Conservation (phyloP, 2,329 filamentous ascomycete species). For the Ophiostoma angusticollis region DNA sequence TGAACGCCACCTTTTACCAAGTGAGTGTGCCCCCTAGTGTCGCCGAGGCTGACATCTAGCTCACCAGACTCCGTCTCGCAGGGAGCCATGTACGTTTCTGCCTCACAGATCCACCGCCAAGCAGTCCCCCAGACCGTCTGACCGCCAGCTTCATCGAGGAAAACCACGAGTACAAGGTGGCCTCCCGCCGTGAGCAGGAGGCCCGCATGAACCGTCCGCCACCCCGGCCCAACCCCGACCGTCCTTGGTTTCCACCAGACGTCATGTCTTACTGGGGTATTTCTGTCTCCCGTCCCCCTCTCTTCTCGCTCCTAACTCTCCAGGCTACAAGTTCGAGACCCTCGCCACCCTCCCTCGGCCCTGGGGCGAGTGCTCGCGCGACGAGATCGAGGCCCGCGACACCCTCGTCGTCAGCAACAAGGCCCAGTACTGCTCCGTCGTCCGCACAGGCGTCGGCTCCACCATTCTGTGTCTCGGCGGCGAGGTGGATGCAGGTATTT, state of each 20-base stretch:
- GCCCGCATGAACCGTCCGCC: conserved; percentile 28
- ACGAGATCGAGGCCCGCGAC: conserved; percentile 67
- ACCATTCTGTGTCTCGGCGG: conserved; percentile 69
- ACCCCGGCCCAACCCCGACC: conserved; percentile 19
- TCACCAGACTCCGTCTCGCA: not conserved
- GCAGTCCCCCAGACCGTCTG: not conserved
- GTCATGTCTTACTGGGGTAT: conserved; percentile 89
- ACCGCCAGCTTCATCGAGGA: conserved; percentile 75
- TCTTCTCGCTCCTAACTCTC: not conserved
- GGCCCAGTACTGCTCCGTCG: conserved; percentile 90
- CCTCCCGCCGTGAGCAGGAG: conserved; percentile 46
- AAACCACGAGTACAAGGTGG: conserved; percentile 60
- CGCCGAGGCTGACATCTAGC: not conserved
- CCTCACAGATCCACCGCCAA: too few species aligned
- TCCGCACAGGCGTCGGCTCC: conserved; percentile 73
- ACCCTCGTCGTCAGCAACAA: conserved; percentile 69
- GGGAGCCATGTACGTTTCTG: conserved; percentile 14
- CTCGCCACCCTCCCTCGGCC: conserved; percentile 61
- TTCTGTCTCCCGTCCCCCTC: not conserved
- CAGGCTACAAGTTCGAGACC: conserved; percentile 94
- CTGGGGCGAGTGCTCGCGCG: conserved; percentile 60
- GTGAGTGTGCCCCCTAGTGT: conserved; percentile 35
- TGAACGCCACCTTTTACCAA: conserved; percentile 89
- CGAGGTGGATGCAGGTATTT: conserved; percentile 77
- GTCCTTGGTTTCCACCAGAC: conserved; percentile 42